Base-by-base conservation (phyloP, 2,329 filamentous ascomycete species). In the Coniochaeta hoffmannii region DNA sequence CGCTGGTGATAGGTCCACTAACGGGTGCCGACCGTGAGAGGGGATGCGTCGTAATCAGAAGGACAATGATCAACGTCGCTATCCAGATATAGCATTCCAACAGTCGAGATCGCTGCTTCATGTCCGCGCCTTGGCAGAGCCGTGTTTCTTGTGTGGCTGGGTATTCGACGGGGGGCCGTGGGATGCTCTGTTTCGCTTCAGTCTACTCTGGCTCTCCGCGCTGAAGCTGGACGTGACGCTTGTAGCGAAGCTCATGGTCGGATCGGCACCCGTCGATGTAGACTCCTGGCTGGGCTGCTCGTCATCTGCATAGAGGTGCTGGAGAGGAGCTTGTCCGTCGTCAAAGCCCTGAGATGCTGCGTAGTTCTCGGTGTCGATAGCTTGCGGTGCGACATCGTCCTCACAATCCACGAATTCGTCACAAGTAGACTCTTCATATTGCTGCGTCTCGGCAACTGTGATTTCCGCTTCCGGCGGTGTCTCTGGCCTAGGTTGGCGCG, bases 101-200 rank as follows among this genome's bases (percentile, higher is more conserved):
- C n/a, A n/a, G n/a, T n/a, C n/a, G n/a, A n/a, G n/a, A n/a, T n/a
- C n/a, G n/a, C n/a, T n/a, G n/a, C n/a, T n/a, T n/a, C 53, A 35
- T 59, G 26, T 57, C 36, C 15, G 36, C 56, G 44, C 50, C 35
- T 54, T 60, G 53, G 53, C 44, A 9, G 35, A 56, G 52, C 28
- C 50, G 52, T 49, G 36, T 44, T 58, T 57, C 56, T 55, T 57
- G 50, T 24, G 49, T 26, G 55, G 49, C 49, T 53, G 41, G 55
- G 51, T 26, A 53, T 58, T 55, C 24, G 49, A 59, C 44, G 36
- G 54, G 55, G 55, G 59, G 46, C 58, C 61, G 55, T 11, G 17
- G 28, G 59, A 54, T 49, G 46, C 30, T 28, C 59, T 60, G 52
- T 31, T 57, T 51, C 58, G 59, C 55, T 61, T 61, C 30, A 56